Base-by-base conservation (phyloP, 2,329 filamentous ascomycete genomes). In the Phyllosticta citriasiana region DNA sequence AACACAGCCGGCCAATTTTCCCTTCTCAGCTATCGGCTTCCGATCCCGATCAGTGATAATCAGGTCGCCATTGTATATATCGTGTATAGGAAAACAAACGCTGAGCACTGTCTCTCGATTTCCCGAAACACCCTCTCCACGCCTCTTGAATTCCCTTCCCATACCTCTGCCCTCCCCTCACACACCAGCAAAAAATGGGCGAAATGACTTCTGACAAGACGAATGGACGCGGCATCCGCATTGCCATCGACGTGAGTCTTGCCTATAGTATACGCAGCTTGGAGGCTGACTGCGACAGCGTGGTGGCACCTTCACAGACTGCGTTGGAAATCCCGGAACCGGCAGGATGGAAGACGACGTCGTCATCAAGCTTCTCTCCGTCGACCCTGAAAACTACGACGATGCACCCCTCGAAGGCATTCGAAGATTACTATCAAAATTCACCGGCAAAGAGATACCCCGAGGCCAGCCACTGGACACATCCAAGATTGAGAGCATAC, bases 401-500 rank as follows among this genome's bases (percentile, higher is more conserved):
- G 92, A 97, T 78, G 92, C 92, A 12, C 92, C 92, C 2, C 82
- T 96, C 19, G 92, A 96, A 78, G 91, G 91, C 27, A 96, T 96
- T 70, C 85, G 92, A 16, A 86, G 92, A 62, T 86, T 96, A 61
- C 84, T 96, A 74, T 87, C 87, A 66, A 86, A 84, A 67, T 95
- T 95, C 73, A 84, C 86, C 2, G 81, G 82, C 59, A 81, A 82
- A 62, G 86, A 93, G 4, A 91, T 95, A 53, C 89, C 89, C 3
- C 85, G 91, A 55, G 91, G 90, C 26, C 80, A 91, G 71, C 79
- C 88, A 0, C 78, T 96, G 8, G 91, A 96, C 72, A 96, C 91
- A 0, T 84, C 85, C 19, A 77, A 86, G 69, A 95, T 97, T 67
- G 89, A 94, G 67, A 91, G 88, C 60, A 96, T 97, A 71, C 87